These are phyloP conservation scores for Lentithecium fluviatile DNA, from an alignment of 495 filamentous ascomycete species.

Conservation along the genomic window DNA sequence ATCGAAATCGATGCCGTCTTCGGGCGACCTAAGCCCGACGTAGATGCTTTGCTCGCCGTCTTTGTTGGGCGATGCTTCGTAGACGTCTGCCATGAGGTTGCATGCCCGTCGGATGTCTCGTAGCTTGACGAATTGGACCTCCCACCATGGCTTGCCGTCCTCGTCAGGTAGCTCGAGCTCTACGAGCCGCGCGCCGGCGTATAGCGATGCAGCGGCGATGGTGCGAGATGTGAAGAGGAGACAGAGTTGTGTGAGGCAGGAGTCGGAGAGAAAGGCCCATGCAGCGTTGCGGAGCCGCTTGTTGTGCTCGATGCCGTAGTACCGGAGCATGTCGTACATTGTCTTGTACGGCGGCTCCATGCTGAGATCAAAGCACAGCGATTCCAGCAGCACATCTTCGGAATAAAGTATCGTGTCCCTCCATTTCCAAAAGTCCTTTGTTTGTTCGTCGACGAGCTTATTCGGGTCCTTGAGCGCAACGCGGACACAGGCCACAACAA, in stretches of 20 bases:
- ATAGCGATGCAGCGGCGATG: conserved; percentile 82
- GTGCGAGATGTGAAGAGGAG: conserved; percentile 75
- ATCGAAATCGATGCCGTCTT: conserved; percentile 27
- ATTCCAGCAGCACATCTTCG: conserved; percentile 89
- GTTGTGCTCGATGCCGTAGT: conserved; percentile 67
- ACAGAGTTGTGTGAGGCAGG: conserved; percentile 76
- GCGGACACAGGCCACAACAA: conserved; percentile 87
- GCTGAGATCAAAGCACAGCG: conserved; percentile 89
- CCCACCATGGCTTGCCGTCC: conserved; percentile 84
- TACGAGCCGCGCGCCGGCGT: conserved; percentile 72
- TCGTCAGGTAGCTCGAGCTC: conserved; percentile 72
- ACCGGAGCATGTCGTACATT: conserved; percentile 72
- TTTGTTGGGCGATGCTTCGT: conserved; percentile 50
- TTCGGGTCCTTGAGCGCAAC: conserved; percentile 91
- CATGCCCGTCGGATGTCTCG: conserved; percentile 64
- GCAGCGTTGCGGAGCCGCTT: conserved; percentile 75
- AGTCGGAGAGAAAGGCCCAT: conserved; percentile 92
- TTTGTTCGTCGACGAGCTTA: conserved; percentile 86
- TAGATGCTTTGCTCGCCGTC: conserved; percentile 42
- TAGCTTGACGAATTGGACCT: conserved; percentile 62
- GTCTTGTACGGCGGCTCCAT: conserved; percentile 79
- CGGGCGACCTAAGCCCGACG: conserved; percentile 38
- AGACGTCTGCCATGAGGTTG: conserved; percentile 69
- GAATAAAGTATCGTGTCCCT: conserved; percentile 84
- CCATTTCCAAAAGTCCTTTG: conserved; percentile 97